Conservation (phyloP, 176 grass and related monocot species). For the Oryza rufipogon region DNA sequence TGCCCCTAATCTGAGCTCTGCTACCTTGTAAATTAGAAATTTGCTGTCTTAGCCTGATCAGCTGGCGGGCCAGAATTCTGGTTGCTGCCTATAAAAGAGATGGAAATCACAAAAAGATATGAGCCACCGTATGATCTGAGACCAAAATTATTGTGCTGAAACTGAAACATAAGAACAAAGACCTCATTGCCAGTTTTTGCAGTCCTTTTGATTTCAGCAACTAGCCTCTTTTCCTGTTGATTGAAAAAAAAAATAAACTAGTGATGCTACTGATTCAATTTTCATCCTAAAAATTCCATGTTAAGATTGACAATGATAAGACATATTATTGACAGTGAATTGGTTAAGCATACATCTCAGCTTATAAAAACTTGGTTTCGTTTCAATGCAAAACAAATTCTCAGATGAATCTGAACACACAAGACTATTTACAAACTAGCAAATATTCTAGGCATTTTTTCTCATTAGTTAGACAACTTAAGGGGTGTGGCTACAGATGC, state of each 20-base stretch:
- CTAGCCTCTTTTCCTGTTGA: conserved; percentile 88
- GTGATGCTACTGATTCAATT: conserved; percentile 15
- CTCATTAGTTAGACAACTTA: background rate
- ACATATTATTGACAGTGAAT: background rate
- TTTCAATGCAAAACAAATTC: background rate
- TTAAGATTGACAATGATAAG: conserved; percentile 19
- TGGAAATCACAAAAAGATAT: conserved; percentile 9
- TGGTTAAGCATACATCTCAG: conserved; percentile 18
- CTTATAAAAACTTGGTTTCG: conserved; percentile 5
- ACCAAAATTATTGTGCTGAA: conserved; percentile 1
- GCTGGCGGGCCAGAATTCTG: conserved; percentile 82
- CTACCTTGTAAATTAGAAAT: conserved; percentile 94
- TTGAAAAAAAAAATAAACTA: conserved; percentile 24
- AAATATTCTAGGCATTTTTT: background rate
- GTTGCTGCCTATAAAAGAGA: conserved; percentile 72
- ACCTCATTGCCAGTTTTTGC: conserved; percentile 99
- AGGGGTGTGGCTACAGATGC: conserved; percentile 5
- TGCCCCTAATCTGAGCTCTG: conserved; percentile 86
- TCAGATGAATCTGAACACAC: conserved; percentile 24
- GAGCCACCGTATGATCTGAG: background rate
- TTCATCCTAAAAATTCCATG: conserved; percentile 23
- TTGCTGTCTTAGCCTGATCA: conserved; percentile 94
- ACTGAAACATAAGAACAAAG: conserved; percentile 39
- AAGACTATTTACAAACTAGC: conserved; percentile 2
- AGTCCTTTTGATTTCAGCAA: conserved; percentile 96